Conservation (phyloP, 2,329 filamentous ascomycete genomes). For the Calonectria ilicicola region DNA sequence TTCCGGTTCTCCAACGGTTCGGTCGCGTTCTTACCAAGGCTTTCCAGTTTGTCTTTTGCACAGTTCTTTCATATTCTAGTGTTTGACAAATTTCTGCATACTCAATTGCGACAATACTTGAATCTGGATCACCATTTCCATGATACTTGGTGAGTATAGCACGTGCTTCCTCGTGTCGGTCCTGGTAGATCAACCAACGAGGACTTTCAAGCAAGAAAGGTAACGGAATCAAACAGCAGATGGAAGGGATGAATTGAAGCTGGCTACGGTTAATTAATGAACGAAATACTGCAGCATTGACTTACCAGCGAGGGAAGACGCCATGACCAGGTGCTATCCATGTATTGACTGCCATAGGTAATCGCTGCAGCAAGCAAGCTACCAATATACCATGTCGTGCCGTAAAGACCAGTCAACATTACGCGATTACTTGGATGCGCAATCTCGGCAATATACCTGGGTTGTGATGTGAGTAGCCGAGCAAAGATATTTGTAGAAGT, state of each 20-base stretch:
- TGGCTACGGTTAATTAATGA: not conserved
- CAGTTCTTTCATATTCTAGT: not conserved
- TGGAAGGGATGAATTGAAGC: conserved; percentile 10
- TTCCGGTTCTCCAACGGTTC: not conserved
- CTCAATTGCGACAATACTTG: not conserved
- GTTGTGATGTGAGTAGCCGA: not conserved
- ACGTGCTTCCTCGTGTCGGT: conserved; percentile 5
- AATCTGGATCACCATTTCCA: not conserved
- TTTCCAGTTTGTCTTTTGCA: not conserved
- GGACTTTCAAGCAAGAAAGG: conserved; percentile 12
- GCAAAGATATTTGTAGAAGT: no score
- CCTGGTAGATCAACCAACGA: conserved; percentile 9
- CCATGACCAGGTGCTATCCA: conserved; percentile 17
- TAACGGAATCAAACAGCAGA: not conserved
- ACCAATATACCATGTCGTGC: conserved; percentile 15
- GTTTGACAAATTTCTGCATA: conserved; percentile 1
- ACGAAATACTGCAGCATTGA: not conserved
- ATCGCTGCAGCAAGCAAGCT: conserved; percentile 8
- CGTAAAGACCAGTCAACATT: conserved; percentile 14
- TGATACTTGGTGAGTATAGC: not conserved
- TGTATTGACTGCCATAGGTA: conserved; percentile 10
- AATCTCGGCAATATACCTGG: conserved; percentile 16
- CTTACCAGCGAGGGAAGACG: conserved; percentile 7
- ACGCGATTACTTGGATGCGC: conserved; percentile 15
- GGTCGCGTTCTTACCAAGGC: conserved; percentile 1